Evolutionary conservation across 352 stramenopile genomes (phyloP).

Genomic region (Phytophthora sp.): DNA sequence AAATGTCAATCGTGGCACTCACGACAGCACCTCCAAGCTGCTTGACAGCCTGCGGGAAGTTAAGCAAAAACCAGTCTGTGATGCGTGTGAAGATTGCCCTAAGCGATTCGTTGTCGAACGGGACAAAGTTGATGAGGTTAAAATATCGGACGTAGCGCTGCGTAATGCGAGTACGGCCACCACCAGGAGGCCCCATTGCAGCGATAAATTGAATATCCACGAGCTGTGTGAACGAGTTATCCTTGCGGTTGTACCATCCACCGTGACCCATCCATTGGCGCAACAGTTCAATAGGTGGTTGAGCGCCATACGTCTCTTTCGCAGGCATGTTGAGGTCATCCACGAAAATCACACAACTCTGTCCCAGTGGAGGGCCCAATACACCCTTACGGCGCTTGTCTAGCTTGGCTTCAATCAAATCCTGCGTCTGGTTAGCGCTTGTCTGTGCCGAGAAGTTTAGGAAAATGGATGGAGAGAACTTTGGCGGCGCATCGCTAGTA

Average conservation of each 20-base stretch:
- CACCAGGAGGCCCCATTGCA: conserved; percentile 93
- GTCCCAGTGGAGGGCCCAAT: conserved; percentile 88
- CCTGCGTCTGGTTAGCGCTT: conserved; percentile 93
- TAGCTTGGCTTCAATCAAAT: conserved; percentile 94
- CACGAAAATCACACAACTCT: conserved; percentile 93
- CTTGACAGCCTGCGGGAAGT: conserved; percentile 86
- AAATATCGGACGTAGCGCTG: conserved; percentile 94
- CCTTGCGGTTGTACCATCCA: conserved; percentile 95
- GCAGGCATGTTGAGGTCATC: conserved; percentile 96
- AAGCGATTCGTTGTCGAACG: conserved; percentile 90
- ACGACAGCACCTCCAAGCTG: conserved; percentile 74
- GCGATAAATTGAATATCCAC: conserved; percentile 94
- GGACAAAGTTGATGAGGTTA: conserved; percentile 94
- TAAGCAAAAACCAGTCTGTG: conserved; percentile 90
- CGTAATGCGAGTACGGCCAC: conserved; percentile 91
- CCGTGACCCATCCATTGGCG: conserved; percentile 95
- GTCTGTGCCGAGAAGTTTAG: conserved; percentile 95
- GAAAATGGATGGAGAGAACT: conserved; percentile 86
- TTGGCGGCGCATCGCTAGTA: conserved; percentile 11
- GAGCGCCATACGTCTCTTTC: conserved; percentile 94
- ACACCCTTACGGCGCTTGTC: conserved; percentile 95
- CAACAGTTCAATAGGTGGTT: conserved; percentile 93
- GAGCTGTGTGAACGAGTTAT: conserved; percentile 93
- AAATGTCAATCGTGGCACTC: conserved; percentile 91
- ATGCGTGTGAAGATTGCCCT: conserved; percentile 90